Evolutionary conservation across 495 filamentous ascomycete species (phyloP), one percentile per base, ranked within the genome.

Genomic region (Parmelia sp.): DNA sequence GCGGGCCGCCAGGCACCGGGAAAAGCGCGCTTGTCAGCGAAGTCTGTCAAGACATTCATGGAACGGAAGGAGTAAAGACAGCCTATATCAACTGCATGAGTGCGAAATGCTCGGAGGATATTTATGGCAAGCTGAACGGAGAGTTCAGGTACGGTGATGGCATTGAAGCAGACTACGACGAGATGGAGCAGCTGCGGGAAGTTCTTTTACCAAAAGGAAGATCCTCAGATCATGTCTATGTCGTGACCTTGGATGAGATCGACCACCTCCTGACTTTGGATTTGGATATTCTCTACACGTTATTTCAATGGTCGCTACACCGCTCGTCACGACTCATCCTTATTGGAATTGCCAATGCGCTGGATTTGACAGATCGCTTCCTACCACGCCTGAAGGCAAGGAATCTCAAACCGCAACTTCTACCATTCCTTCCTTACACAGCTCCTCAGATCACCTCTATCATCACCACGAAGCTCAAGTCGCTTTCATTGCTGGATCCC

Each of bases 41-140:
- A 69, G 82, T 96, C 36, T 89, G 87, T 58, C 76, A 82, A 47
- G 79, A 85, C 39, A 66, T 87, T 29, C 77, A 82, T 44, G 72
- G 73, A 45, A 75, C 68, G 3, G 70, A 73, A 7, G 72, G 74
- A 15, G 75, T 91, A 58, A 86, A 84, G 70, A 84, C 84, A 49
- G 84, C 86, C 4, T 91, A 92, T 71, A 77, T 99, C 78, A 99
- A 99, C 69, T 99, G 94, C 74, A 96, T 96, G 84, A 94, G 91
- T 74, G 88, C 96, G 74, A 93, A 94, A 68, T 85, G 82, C 61
- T 86, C 91, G 9, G 83, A 84, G 63, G 92, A 95, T 69, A 82
- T 97, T 27, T 95, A 91, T 72, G 80, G 82, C 66, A 90, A 83
- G 44, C 77, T 98, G 35, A 71, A 91, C 39, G 82, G 86, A 66